phyloP scores from a whole-genome alignment of 2,329 filamentous ascomycete genomes.

The Colletotrichum paranaense region DNA sequence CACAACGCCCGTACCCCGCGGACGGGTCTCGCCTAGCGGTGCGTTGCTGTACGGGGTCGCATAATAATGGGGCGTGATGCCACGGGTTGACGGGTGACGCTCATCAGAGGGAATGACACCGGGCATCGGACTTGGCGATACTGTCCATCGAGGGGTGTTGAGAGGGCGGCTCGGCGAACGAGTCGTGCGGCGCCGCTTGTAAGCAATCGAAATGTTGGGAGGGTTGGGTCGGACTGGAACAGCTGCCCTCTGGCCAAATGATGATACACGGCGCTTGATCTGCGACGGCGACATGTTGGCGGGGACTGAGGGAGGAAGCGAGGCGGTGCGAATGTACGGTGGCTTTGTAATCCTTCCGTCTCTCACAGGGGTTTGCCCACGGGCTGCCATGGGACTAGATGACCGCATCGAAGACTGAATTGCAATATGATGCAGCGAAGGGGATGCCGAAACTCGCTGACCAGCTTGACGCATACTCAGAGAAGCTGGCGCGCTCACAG shows the following conservation, averaged over 20 bases:
- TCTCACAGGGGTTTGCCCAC: conserved; percentile 54
- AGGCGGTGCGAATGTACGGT: conserved; percentile 62
- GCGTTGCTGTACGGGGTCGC: conserved; percentile 79
- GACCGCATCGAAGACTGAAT: conserved; percentile 49
- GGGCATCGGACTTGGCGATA: conserved; percentile 57
- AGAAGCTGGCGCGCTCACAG: conserved; percentile 57
- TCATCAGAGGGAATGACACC: conserved; percentile 45
- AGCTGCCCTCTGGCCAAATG: conserved; percentile 47
- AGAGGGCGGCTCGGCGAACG: conserved; percentile 67
- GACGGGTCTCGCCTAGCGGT: conserved; percentile 55
- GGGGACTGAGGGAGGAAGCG: conserved; percentile 58
- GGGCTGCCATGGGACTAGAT: conserved; percentile 47
- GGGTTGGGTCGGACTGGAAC: conserved; percentile 41
- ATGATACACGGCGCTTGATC: conserved; percentile 58
- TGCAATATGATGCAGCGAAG: conserved; percentile 53
- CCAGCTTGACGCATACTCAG: conserved; percentile 55
- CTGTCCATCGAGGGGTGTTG: conserved; percentile 67
- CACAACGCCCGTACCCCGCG: conserved; percentile 26
- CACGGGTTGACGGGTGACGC: conserved; percentile 48
- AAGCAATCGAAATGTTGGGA: conserved; percentile 37
- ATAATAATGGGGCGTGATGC: conserved; percentile 74
- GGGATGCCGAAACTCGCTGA: conserved; percentile 54
- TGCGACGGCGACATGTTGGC: conserved; percentile 52
- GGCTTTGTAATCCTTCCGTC: conserved; percentile 57
- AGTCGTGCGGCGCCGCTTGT: conserved; percentile 60